Evolutionary conservation across 139 green algal genomes (phyloP), one percentile per base, ranked within the genome.

Genomic region (Marvania coccoides): DNA sequence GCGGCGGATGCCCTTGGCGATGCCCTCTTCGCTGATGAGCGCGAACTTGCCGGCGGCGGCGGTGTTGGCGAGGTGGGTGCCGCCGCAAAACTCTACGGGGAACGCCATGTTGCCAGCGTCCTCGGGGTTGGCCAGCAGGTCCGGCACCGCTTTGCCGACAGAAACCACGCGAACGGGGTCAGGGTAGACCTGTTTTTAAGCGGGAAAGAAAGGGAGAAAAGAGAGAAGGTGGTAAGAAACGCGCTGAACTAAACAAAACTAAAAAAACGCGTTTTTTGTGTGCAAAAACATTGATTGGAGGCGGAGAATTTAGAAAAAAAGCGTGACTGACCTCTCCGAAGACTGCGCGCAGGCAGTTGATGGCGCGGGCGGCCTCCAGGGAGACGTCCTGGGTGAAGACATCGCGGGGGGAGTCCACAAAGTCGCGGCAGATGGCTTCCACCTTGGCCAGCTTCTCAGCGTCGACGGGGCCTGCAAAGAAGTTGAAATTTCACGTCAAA

Each of bases 101-200:
- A 77, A 83, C 9, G 66, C 63, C 31, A 45, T 58, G 37, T 84
- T 77, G 26, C 26, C 63, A 61, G 88, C 85, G 47, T 67, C 61
- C 24, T 69, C 76, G 1, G 59, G 68, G 31, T 72, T 69, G 0
- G 71, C 63, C 64, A 99, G 77, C 73, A 99, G 85, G 42, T 90
- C 71, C 13, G 94, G 84, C 56, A 99, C 88, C 5, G 84, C 24
- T 28, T 66, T 72, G 35, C 94, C 94, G 9, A 99, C 84, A 30
- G 82, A 85, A 12, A 98, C 90, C 14, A 99, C 94, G 29, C 94
- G 85, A 38, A 98, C 94, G n/a, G 94, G 94, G 70, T 99, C 94
- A 5, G 94, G 94, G 74, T 99, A 99, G 10, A 82, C 78, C 77
- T 84, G 69, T 39, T 24, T 1, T 3, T 14, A 42, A 3, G 2